Conservation (phyloP, 345 rosid genomes). For the Fremontodendron californicum region DNA sequence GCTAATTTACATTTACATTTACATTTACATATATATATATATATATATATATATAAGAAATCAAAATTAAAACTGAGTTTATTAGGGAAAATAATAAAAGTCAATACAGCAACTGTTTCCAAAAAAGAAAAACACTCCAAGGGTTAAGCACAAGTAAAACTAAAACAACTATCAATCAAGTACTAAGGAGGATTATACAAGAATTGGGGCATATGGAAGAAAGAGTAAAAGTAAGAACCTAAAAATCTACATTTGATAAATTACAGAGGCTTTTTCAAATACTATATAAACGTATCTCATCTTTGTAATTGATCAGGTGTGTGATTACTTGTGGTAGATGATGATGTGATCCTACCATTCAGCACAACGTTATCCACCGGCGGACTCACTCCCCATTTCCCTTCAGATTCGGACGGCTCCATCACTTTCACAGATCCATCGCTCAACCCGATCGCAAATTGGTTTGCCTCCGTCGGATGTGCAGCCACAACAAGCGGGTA, state of each 20-base stretch:
- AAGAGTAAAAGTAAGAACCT: conserved; percentile 29
- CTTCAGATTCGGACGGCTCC: conserved; percentile 2
- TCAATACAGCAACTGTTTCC: not conserved
- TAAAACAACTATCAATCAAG: not conserved
- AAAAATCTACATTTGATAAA: conserved; percentile 24
- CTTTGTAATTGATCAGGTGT: conserved; percentile 64
- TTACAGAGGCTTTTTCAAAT: not conserved
- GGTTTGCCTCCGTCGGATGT: not conserved
- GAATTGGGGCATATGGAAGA: conserved; percentile 22
- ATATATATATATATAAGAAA: too few relatives aligned
- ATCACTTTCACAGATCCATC: conserved; percentile 11
- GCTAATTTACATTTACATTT: too few relatives aligned
- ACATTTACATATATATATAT: too few relatives aligned
- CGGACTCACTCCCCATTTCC: conserved; percentile 10
- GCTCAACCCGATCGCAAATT: not conserved
- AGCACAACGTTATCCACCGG: conserved; percentile 14
- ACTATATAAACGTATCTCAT: conserved; percentile 24
- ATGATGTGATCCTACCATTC: conserved; percentile 60
- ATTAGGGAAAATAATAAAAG: not conserved
- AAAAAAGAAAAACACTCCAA: not conserved
- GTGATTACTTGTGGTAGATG: conserved; percentile 79
- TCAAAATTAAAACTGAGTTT: not conserved
- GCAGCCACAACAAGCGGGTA: conserved; percentile 3
- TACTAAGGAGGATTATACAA: conserved; percentile 21
- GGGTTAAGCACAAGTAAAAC: conserved; percentile 5